Percentiles rank a stretch among this genome's conserved stretches.
phyloP scores from a whole-genome alignment of 2,329 filamentous ascomycete species.

The Xylaria arbuscula region DNA sequence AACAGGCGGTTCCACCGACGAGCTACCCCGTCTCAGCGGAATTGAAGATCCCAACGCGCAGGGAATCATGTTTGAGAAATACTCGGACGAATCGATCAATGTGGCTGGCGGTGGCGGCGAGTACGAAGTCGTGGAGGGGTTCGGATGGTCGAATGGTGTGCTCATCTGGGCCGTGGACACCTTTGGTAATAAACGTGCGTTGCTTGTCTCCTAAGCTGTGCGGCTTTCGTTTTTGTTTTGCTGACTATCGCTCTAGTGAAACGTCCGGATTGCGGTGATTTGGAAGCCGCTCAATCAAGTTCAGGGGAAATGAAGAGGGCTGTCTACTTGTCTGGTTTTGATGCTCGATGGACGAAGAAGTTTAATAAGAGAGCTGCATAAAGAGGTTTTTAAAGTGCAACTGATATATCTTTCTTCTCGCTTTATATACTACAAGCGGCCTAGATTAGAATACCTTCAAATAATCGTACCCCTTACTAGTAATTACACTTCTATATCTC shows the following conservation, averaged over 20 bases:
- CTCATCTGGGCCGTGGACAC: slow-evolving; percentile 73
- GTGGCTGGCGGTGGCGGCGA: slow-evolving; percentile 73
- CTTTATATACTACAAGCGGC: slow-evolving; percentile 1
- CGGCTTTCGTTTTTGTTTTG: neutral
- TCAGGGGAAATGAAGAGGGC: slow-evolving; percentile 54
- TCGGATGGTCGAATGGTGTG: slow-evolving; percentile 77
- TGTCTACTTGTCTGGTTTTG: slow-evolving; percentile 59
- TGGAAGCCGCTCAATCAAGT: slow-evolving; percentile 55
- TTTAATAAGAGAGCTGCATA: slow-evolving; percentile 51
- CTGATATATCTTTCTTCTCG: neutral
- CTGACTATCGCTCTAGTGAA: slow-evolving; percentile 50
- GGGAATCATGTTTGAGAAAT: slow-evolving; percentile 79
- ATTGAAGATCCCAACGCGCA: slow-evolving; percentile 53
- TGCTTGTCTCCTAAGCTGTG: neutral
- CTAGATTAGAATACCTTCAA: slow-evolving; percentile 19
- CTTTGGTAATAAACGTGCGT: slow-evolving; percentile 61
- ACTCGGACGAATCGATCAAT: slow-evolving; percentile 69
- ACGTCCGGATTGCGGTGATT: slow-evolving; percentile 66
- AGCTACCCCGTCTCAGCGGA: slow-evolving; percentile 62
- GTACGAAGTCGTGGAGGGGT: slow-evolving; percentile 76
- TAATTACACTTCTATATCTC: slow-evolving; percentile 1
- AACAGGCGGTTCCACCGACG: slow-evolving; percentile 70
- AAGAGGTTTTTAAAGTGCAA: neutral
- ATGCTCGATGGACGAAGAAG: slow-evolving; percentile 61
- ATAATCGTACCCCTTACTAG: neutral